Evolutionary conservation across 345 rosid genomes (phyloP), one percentile per base, ranked within the genome.

Genomic region (Boechera stricta): DNA sequence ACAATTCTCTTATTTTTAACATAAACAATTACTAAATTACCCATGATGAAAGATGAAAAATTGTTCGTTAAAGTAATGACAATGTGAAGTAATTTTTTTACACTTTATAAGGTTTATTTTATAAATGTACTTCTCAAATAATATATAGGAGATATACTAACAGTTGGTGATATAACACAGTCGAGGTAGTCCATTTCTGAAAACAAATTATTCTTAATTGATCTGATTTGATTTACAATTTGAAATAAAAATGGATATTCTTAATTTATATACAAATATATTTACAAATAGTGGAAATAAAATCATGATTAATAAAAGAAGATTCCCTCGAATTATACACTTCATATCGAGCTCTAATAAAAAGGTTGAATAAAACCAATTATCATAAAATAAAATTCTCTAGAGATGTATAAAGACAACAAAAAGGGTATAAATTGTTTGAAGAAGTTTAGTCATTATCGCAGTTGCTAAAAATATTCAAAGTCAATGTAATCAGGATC

Each of bases 401-500:
- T 60, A 72, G n/a, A 33, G 55, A 76, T 45, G 13, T 53, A 39
- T 39, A 10, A 33, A 57, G 16, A 28, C 42, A 62, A 29, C 61
- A 16, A 48, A 73, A 57, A 44, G 3, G 5, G 26, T 31, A 32
- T 64, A 21, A 45, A 57, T 13, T 29, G 54, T 39, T 15, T 68
- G 53, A 10, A 35, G 41, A 21, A 18, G 60, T 21, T 4, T 39
- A 47, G 21, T 64, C 26, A 24, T 59, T 24, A 7, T 6, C 18
- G 7, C 15, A 52, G 1, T 74, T 11, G 18, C 83, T 84, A 89
- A 78, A 89, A 89, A 58, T 89, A 89, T 63, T 89, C 91, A 44
- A 87, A 89, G 36, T 87, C 87, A 81, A 87, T 67, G 64, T 85
- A 84, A 24, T 79, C 80, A 47, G 85, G 73, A 79, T 84, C 86